These are phyloP conservation scores for Themeda triandra DNA, from an alignment of 176 grass and related monocot species.

Conservation along the genomic window DNA sequence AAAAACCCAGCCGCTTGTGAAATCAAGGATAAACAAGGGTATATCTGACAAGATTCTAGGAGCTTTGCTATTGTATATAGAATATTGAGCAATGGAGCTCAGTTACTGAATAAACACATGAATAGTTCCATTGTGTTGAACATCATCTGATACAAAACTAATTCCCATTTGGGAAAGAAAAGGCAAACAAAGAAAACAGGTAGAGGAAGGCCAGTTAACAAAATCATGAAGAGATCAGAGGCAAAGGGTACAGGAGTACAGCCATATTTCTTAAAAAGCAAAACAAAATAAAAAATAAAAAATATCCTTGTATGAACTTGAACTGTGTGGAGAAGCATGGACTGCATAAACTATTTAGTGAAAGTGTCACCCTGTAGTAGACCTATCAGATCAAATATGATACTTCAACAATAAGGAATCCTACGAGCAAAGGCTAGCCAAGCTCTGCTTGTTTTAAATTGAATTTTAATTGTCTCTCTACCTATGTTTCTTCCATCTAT, in stretches of 20 bases:
- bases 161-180: neutral
- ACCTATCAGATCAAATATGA: neutral
- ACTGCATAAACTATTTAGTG: neutral
- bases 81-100: neutral
- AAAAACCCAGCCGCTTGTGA: neutral
- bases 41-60: neutral
- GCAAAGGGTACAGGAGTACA: neutral
- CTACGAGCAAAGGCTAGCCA: neutral
- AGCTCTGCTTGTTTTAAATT: neutral
- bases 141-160: neutral
- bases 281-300: too few species aligned
- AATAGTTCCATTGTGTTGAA: neutral
- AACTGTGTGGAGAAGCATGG: conserved; percentile 10
- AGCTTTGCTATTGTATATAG: neutral
- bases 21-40: neutral
- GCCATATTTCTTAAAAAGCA: neutral
- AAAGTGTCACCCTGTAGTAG: neutral
- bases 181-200: neutral
- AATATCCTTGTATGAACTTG: too few species aligned
- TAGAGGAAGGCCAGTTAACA: neutral
- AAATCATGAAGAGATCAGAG: conserved; percentile 2
- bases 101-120: neutral
- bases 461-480: neutral
- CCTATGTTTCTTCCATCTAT: neutral
- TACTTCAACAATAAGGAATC: neutral